These are phyloP conservation scores for Falciphora oryzae DNA, from an alignment of 2,329 filamentous ascomycete genomes.

Conservation along the genomic window DNA sequence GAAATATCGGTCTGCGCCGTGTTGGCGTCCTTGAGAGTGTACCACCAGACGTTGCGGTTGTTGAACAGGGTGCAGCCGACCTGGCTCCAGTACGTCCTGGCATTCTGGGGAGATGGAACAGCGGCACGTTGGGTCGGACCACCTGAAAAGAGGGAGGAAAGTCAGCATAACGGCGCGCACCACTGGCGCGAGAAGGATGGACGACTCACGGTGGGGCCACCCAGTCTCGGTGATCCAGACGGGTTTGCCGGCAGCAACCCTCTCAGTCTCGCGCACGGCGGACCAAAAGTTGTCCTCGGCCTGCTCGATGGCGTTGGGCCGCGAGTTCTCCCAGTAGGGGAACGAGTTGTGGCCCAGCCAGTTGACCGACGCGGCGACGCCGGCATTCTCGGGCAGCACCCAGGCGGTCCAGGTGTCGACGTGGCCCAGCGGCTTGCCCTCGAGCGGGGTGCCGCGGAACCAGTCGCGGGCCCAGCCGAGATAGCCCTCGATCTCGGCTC, in stretches of 20 bases:
- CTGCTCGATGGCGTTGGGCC: slow-evolving; percentile 55
- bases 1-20: slow-evolving; percentile 56
- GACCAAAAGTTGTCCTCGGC: slow-evolving; percentile 62
- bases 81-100: slow-evolving; percentile 73
- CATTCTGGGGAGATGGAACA: slow-evolving; percentile 59
- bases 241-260: slow-evolving; percentile 57
- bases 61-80: slow-evolving; percentile 69
- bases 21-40: slow-evolving; percentile 63
- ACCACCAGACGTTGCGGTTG: slow-evolving; percentile 67
- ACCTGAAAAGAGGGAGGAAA: slow-evolving; percentile 24
- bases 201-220: slow-evolving; percentile 55
- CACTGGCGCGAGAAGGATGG: no score
- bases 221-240: slow-evolving; percentile 89
- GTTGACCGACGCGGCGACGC: slow-evolving; percentile 64
- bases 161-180: no score
- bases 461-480: slow-evolving; percentile 61
- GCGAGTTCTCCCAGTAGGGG: slow-evolving; percentile 65
- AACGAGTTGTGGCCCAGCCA: slow-evolving; percentile 82
- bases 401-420: slow-evolving; percentile 86
- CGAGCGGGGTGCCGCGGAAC: slow-evolving; percentile 56
- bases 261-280: slow-evolving; percentile 55
- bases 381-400: slow-evolving; percentile 65
- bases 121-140: slow-evolving; percentile 58
- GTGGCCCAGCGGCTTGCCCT: slow-evolving; percentile 51
- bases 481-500: slow-evolving; percentile 59